Percentiles rank a stretch among this genome's conserved stretches.
Evolutionary conservation across 768 basidiomycete species (phyloP).

Genomic region (Tylopilus sp.): DNA sequence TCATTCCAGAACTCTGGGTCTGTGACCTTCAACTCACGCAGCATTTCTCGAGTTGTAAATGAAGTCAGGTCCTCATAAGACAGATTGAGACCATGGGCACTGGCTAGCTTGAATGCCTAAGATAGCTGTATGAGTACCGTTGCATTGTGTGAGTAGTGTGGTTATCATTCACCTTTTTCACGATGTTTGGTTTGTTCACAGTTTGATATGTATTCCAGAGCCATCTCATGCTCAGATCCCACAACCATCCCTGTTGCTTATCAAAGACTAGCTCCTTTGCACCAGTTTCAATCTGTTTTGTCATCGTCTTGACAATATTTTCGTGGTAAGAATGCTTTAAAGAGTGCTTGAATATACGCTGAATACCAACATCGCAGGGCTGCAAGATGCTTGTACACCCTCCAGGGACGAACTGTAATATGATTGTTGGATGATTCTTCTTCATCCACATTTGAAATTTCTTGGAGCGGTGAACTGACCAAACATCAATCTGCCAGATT

Average conservation of each 20-base stretch:
- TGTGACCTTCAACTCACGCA: not conserved
- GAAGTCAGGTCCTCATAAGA: not conserved
- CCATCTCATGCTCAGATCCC: not conserved
- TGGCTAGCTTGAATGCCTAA: not conserved
- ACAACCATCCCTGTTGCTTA: not conserved
- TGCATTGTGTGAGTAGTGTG: no score
- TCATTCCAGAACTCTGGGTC: not conserved
- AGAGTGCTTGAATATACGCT: not conserved
- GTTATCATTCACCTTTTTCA: not conserved
- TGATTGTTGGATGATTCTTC: not conserved
- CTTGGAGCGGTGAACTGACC: not conserved
- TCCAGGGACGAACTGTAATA: not conserved
- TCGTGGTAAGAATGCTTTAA: not conserved
- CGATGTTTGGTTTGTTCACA: not conserved
- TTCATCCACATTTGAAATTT: not conserved
- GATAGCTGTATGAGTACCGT: not conserved
- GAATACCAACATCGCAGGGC: not conserved
- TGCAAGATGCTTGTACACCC: not conserved
- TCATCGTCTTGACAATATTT: not conserved
- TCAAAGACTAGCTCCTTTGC: not conserved
- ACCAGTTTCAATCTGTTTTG: not conserved
- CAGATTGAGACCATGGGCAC: not conserved
- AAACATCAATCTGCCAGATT: not conserved
- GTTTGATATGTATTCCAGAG: not conserved
- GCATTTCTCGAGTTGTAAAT: not conserved